phyloP scores from a whole-genome alignment of 1,284 basidiomycete species.

The Acaromyces ingoldii region DNA sequence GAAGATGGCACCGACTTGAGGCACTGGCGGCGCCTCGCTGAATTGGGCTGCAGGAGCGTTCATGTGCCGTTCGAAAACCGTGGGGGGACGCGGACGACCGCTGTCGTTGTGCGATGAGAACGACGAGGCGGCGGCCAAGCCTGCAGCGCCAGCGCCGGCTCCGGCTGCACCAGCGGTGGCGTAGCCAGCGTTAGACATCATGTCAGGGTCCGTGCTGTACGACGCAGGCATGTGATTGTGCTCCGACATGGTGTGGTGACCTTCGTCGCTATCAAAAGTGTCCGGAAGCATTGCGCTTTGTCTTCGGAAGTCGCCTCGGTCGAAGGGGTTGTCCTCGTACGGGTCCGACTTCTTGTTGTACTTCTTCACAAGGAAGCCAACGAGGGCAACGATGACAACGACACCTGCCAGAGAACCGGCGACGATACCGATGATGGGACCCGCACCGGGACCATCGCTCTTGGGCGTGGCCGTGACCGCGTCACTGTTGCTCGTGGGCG shows the following conservation, averaged over 20 bases:
- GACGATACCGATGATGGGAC: constrained; percentile 51
- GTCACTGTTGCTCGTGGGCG: constrained; percentile 16
- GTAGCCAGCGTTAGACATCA: constrained; percentile 1
- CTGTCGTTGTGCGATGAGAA: constrained; percentile 30
- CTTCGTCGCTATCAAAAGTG: constrained; percentile 39
- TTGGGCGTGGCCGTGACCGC: constrained; percentile 19
- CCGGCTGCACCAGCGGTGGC: constrained; percentile 9
- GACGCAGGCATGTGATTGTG: constrained; percentile 19
- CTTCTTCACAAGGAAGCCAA: constrained; percentile 49
- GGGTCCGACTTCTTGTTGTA: constrained; percentile 40
- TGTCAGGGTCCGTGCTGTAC: too few relatives aligned
- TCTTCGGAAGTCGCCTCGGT: constrained; percentile 48
- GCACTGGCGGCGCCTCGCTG: constrained; percentile 3
- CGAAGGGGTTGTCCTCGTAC: constrained; percentile 49
- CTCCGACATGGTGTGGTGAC: constrained; percentile 32
- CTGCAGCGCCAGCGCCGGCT: constrained; percentile 20
- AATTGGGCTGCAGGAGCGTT: constrained; percentile 15
- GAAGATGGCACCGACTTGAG: constrained; percentile 34
- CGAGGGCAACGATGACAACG: constrained; percentile 45
- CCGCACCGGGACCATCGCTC: constrained; percentile 25
- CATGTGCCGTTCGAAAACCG: constrained; percentile 50
- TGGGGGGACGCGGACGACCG: constrained; percentile 49
- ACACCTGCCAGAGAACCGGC: constrained; percentile 50
- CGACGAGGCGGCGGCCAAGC: constrained; percentile 19
- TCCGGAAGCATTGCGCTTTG: constrained; percentile 49